Percentiles rank a stretch among this genome's conserved stretches.
These are phyloP conservation scores for Candida hispaniensis DNA, from an alignment of 805 yeast species.

Conservation along the genomic window DNA sequence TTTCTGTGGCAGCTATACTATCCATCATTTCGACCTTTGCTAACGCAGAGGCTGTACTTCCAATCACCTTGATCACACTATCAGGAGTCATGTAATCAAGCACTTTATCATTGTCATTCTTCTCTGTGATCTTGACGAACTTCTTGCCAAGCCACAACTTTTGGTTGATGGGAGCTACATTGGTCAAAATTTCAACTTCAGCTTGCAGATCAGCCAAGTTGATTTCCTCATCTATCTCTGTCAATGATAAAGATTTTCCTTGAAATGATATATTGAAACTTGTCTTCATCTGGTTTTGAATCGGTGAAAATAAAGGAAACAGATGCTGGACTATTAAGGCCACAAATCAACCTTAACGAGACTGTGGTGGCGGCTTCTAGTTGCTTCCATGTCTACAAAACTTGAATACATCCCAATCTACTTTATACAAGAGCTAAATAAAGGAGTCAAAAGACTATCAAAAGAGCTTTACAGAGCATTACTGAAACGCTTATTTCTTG, in stretches of 20 bases:
- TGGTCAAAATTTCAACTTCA: constrained; percentile 23
- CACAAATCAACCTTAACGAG: too few species aligned
- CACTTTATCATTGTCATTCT: constrained; percentile 17
- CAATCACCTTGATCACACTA: constrained; percentile 26
- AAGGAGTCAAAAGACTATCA: too few species aligned
- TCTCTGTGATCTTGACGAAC: constrained; percentile 19
- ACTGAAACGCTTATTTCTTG: constrained; percentile 8
- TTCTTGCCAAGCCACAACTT: constrained; percentile 26
- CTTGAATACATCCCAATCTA: too few species aligned
- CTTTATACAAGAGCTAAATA: too few species aligned
- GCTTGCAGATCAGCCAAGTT: constrained; percentile 22
- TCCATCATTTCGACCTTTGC: constrained; percentile 20
- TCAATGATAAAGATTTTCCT: constrained; percentile 17
- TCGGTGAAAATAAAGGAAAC: not conserved
- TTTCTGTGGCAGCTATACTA: constrained; percentile 17
- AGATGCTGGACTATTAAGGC: too few species aligned
- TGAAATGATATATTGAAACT: constrained; percentile 19
- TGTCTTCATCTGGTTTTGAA: constrained; percentile 16
- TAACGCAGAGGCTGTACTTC: constrained; percentile 25
- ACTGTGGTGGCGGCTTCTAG: too few species aligned
- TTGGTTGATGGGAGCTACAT: constrained; percentile 26
- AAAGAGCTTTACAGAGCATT: too few species aligned
- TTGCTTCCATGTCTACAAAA: too few species aligned
- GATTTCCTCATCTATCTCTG: constrained; percentile 17
- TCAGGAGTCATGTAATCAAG: constrained; percentile 5